Base-by-base conservation (phyloP, 2,329 filamentous ascomycete species). In the Emergomyces pasteurianus region DNA sequence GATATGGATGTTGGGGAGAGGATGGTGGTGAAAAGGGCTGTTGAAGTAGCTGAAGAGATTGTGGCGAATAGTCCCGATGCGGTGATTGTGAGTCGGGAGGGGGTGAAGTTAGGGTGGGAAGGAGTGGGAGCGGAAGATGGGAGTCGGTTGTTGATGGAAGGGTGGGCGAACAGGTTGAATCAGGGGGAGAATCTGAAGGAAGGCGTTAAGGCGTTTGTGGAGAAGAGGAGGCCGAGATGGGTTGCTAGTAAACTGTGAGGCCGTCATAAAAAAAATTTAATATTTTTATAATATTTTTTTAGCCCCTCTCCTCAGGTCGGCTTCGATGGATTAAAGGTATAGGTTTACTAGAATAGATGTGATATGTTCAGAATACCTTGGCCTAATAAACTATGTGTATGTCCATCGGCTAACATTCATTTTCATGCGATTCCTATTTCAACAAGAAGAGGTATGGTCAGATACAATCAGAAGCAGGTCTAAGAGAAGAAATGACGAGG, bases 61-160 rank as follows among this genome's bases (percentile, higher is more conserved):
- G 83, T 83, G 21, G 80, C 70, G 62, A 86, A 88, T 72, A 89
- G 86, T 66, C 89, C 89, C 1, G 89, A 94, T 73, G 80, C 86
- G 28, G 82, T 92, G 38, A 83, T 92, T 67, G 86, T 90, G n/a
- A 86, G 79, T 62, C 79, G 88, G 26, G 85, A 86, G 69, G 89
- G 88, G 0, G 69, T 94, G 58, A 83, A 87, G 72, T 73, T 88
- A 64, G 88, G 86, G 0, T 91, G 87, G 87, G 88, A 90, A 67
- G 81, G 79, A 0, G 74, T 86, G 23, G 83, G 85, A 12, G 86
- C 85, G 0, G 83, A 85, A 71, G 79, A 82, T 63, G 86, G 76
- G 10, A 89, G 84, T 42, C 77, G 76, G 63, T 69, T 83, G 64
- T 70, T 88, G 60, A 77, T 80, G 18, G 79, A 83, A 59, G 80